Conservation (phyloP, 2,329 filamentous ascomycete genomes). For the Exophiala viscosa region DNA sequence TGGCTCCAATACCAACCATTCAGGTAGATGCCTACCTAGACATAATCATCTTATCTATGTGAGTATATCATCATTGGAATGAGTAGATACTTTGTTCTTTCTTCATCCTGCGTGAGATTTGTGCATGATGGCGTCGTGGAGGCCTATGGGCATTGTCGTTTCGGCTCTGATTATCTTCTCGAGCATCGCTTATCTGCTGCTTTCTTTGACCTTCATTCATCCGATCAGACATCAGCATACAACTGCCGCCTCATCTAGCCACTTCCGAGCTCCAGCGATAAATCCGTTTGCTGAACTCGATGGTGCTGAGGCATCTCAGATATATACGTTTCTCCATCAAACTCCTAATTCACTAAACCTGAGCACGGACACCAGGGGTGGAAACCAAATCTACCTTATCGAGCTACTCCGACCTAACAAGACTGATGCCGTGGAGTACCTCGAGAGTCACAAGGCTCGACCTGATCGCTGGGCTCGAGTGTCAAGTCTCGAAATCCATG, state of each 20-base stretch:
- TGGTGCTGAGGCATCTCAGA: constrained; percentile 13
- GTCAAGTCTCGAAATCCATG: constrained; percentile 34
- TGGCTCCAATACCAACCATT: not conserved
- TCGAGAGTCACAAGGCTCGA: constrained; percentile 36
- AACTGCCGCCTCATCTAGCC: not conserved
- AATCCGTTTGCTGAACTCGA: constrained; percentile 20
- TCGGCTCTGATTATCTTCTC: constrained; percentile 13
- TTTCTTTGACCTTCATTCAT: not conserved
- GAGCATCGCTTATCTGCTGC: constrained; percentile 18
- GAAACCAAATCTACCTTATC: constrained; percentile 48
- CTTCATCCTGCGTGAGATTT: not conserved
- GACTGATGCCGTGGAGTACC: constrained; percentile 43
- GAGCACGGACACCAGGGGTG: constrained; percentile 16
- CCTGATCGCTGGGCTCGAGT: constrained; percentile 46
- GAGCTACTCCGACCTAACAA: constrained; percentile 51
- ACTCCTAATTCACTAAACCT: constrained; percentile 2
- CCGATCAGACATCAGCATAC: constrained; percentile 1
- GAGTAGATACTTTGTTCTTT: not conserved
- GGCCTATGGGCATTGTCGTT: constrained; percentile 5
- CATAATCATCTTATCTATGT: no score
- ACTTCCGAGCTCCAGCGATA: constrained; percentile 15
- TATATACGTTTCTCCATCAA: constrained; percentile 14
- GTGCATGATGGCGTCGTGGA: constrained; percentile 11
- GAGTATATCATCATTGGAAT: no score
- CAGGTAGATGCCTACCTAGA: not conserved